Base-by-base conservation (phyloP, 305 asterid genomes). In the Fraxinus xanthoxyloides region DNA sequence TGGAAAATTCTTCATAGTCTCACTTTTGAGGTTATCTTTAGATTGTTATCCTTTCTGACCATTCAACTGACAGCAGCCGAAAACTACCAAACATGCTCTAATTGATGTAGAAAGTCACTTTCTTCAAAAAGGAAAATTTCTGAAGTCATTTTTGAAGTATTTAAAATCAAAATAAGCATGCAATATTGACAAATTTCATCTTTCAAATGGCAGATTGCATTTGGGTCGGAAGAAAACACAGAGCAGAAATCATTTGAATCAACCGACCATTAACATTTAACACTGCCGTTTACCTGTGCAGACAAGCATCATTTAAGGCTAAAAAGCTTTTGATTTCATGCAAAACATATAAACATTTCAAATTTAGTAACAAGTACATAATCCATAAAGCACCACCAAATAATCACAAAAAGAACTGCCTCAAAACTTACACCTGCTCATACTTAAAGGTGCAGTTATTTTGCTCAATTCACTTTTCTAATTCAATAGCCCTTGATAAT, bases 271-370 rank as follows among this genome's bases (percentile, higher is more conserved):
- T 31, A 10, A 40, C 51, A 40, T 40, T 40, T 40, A 73, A 51
- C 40, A 81, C 63, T 54, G 63, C 9, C 24, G 3, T 54, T 7
- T n/a, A 54, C 24, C 24, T 0, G 63, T n/a, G 17, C 38, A 24
- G 7, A 77, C 10, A 21, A 81, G 3, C 21, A 32, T 19, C 65
- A 75, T 17, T 31, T 30, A 75, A 78, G 54, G 70, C 82, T 69
- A 77, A 77, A 28, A 69, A 35, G 31, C 31, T 54, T 26, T 24
- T 26, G 43, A 77, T 35, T 81, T 34, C 76, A 67, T 67, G 40
- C 75, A 80, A 30, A 80, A 15, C 69, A 38, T 12, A 23, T 24
- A 23, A n/a, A 77, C 81, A 76, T 31, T 77, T 80, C 73, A 38
- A 63, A 36, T 77, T 30, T 24, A 23, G 69, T 24, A 10, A 30